A percentile compares a stretch with the other conserved stretches of the same genome.
phyloP scores from a whole-genome alignment of 306 rosid species.

The Vachellia collinsii region DNA sequence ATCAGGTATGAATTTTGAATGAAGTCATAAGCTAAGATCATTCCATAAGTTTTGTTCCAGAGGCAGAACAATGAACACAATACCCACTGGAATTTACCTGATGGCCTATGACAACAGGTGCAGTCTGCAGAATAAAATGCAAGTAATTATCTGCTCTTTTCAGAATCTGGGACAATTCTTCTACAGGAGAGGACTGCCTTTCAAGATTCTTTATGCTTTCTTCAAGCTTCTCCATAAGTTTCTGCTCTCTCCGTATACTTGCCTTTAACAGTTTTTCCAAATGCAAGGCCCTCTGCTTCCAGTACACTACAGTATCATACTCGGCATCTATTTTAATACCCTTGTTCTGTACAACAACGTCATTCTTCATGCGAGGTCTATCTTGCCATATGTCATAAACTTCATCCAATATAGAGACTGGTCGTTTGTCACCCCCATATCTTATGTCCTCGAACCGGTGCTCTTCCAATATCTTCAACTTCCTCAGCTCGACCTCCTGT shows the following conservation, averaged over 20 bases:
- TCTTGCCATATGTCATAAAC: slow-evolving; percentile 76
- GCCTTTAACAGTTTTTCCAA: slow-evolving; percentile 69
- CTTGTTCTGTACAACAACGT: slow-evolving; percentile 60
- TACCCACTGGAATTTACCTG: slow-evolving; percentile 55
- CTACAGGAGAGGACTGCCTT: slow-evolving; percentile 81
- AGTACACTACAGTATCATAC: slow-evolving; percentile 66
- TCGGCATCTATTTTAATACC: slow-evolving; percentile 74
- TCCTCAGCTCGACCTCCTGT: slow-evolving; percentile 79
- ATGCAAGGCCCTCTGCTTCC: slow-evolving; percentile 71
- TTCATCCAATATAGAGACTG: slow-evolving; percentile 77
- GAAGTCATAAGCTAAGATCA: slow-evolving; percentile 6
- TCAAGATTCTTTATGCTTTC: slow-evolving; percentile 68
- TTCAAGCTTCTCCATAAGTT: slow-evolving; percentile 59
- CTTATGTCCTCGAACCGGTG: slow-evolving; percentile 73
- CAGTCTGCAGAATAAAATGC: slow-evolving; percentile 90
- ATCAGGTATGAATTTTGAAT: slow-evolving; percentile 9
- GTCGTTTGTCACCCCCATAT: slow-evolving; percentile 69
- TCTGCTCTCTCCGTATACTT: slow-evolving; percentile 70
- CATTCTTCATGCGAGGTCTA: slow-evolving; percentile 56
- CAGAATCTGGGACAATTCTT: slow-evolving; percentile 81
- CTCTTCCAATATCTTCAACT: slow-evolving; percentile 80
- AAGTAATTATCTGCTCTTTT: slow-evolving; percentile 88
- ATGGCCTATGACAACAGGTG: slow-evolving; percentile 91
- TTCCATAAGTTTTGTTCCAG: neutral
- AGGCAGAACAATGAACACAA: slow-evolving; percentile 3